Percentiles rank a stretch among this genome's conserved stretches.
Evolutionary conservation across 2,329 filamentous ascomycete genomes (phyloP).

Genomic region (Exophiala mesophila): DNA sequence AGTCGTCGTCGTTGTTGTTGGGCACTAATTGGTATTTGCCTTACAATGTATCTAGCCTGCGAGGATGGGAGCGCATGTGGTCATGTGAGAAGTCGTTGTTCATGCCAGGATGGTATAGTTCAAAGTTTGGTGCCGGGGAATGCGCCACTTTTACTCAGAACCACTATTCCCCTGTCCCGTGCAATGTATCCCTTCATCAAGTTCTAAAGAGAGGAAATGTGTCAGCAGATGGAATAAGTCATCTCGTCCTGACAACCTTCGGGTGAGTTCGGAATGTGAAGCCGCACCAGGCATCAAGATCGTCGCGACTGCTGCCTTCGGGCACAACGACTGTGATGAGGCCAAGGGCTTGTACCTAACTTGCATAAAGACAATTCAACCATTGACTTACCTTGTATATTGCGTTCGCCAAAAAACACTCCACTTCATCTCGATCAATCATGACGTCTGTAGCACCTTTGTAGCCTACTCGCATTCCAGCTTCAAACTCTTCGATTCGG

Average conservation of each 20-base stretch:
- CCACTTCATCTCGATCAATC: constrained; percentile 86
- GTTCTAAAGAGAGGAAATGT: constrained; percentile 50
- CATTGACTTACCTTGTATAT: constrained; percentile 79
- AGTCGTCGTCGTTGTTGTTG: too few relatives aligned
- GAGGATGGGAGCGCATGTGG: too few relatives aligned
- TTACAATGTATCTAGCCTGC: too few relatives aligned
- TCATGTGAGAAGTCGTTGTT: too few relatives aligned
- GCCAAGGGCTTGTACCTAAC: too few relatives aligned
- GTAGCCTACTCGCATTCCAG: constrained; percentile 72
- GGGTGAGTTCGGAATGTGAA: constrained; percentile 15
- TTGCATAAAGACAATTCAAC: too few relatives aligned
- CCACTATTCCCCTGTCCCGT: constrained; percentile 80
- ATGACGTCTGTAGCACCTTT: constrained; percentile 47
- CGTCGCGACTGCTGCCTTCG: neutral
- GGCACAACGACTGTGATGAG: neutral
- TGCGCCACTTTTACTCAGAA: constrained; percentile 81
- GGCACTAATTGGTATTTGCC: too few relatives aligned
- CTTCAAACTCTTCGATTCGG: constrained; percentile 75
- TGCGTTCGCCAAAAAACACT: constrained; percentile 91
- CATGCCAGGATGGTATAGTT: too few relatives aligned
- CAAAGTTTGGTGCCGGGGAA: constrained; percentile 83
- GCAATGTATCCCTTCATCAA: constrained; percentile 98
- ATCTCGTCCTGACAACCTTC: constrained; percentile 7
- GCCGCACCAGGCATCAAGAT: neutral
- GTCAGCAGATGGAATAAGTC: constrained; percentile 11